Base-by-base conservation (phyloP, 2,329 filamentous ascomycete species). In the Fusarium ramigenum region DNA sequence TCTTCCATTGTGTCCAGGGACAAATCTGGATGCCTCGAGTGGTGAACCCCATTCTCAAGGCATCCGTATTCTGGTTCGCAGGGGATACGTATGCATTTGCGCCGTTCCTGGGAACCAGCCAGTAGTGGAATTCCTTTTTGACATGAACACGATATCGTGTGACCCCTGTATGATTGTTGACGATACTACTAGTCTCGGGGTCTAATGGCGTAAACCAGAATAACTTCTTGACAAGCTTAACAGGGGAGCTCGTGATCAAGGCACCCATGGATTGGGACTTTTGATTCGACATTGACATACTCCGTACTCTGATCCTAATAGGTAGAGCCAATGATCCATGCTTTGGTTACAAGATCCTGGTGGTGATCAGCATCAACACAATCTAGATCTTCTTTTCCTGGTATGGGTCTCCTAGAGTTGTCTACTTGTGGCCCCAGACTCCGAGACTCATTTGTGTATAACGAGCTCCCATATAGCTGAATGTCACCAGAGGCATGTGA, bases 11-110 rank as follows among this genome's bases (percentile, higher is more conserved):
- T 69, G 57, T 54, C 40, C 52, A 44, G 71, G 66, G 58, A 59
- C 58, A 70, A 60, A 67, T 64, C 72, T 71, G 56, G 68, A 52
- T 75, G 73, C 64, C 60, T 76, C 60, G n/a, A 47, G 40, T 61
- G 46, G 44, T 47, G 34, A 74, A 44, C 61, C 61, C 50, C 61
- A 64, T 70, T 69, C 70, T 54, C 77, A 79, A 80, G 79, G 79
- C 79, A 80, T 66, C 79, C 71, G 63, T 63, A 77, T 80, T 56
- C 62, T 59, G 28, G 46, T 46, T 61, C 53, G 58, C 61, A 70
- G 64, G 66, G 74, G 65, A 69, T 76, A 78, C 74, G 76, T 78
- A 72, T 63, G 75, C 76, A 52, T 47, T 63, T 71, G 49, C 59
- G 21, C 25, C 42, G 36, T 36, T 40, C 37, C 5, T 37, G 23